Percentiles rank a stretch among this genome's conserved stretches.
Conservation (phyloP, 768 basidiomycete species). For the Mycena rosella region DNA sequence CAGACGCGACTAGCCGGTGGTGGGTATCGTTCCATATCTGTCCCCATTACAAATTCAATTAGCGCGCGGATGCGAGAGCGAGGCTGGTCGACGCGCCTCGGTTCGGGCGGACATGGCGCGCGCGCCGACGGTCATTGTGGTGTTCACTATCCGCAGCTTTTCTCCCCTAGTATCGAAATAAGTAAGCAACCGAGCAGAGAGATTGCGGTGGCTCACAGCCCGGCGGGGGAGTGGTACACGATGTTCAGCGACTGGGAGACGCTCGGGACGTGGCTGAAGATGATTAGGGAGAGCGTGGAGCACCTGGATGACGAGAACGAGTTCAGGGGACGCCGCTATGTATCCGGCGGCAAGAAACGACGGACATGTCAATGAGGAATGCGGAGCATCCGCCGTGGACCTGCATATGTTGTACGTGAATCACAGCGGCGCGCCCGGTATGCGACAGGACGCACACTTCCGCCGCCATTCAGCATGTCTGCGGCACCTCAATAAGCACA, state of each 20-base stretch:
- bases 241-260: slow-evolving; percentile 68
- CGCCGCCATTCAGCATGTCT: slow-evolving; percentile 69
- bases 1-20: slow-evolving; percentile 66
- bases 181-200: background rate
- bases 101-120: slow-evolving; percentile 62
- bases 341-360: slow-evolving; percentile 13
- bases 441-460: no score
- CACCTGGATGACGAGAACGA: slow-evolving; percentile 54
- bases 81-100: slow-evolving; percentile 54
- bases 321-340: background rate
- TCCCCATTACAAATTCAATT: background rate
- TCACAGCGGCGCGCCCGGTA: no score
- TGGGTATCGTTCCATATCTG: slow-evolving; percentile 71
- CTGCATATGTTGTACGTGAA: no score
- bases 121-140: slow-evolving; percentile 62
- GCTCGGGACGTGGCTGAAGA: slow-evolving; percentile 32
- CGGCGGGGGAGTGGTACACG: slow-evolving; percentile 70
- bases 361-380: slow-evolving; percentile 65
- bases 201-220: slow-evolving; percentile 47
- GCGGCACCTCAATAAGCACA: background rate
- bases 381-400: slow-evolving; percentile 70
- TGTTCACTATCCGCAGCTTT: slow-evolving; percentile 63
- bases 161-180: slow-evolving; percentile 54
- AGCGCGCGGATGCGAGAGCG: background rate
- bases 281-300: slow-evolving; percentile 62